phyloP scores from a whole-genome alignment of 2,329 filamentous ascomycete species.

The Penicillium glabrum region DNA sequence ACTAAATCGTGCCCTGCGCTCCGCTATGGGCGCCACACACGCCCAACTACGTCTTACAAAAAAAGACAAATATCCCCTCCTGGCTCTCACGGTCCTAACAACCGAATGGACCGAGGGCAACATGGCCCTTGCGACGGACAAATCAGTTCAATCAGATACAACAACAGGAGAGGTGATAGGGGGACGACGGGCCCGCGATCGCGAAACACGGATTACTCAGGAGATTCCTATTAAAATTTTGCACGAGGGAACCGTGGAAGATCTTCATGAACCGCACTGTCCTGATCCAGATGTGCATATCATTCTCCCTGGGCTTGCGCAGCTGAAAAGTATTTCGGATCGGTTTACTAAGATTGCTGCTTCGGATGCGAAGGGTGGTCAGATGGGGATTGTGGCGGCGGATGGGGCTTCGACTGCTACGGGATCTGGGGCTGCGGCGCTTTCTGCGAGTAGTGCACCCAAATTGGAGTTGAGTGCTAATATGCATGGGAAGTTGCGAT shows the following conservation, averaged over 20 bases:
- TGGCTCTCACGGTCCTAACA: slow-evolving; percentile 87
- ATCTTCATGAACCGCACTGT: slow-evolving; percentile 88
- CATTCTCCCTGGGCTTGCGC: slow-evolving; percentile 78
- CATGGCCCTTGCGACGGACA: slow-evolving; percentile 58
- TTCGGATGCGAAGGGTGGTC: slow-evolving; percentile 27
- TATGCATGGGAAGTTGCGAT: slow-evolving; percentile 83
- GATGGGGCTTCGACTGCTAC: not conserved
- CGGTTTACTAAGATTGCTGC: slow-evolving; percentile 84
- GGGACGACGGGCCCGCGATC: slow-evolving; percentile 62
- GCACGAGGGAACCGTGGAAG: slow-evolving; percentile 78
- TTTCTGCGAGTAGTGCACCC: slow-evolving; percentile 39
- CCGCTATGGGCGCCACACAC: slow-evolving; percentile 75
- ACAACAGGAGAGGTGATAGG: slow-evolving; percentile 30
- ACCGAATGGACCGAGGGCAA: slow-evolving; percentile 40
- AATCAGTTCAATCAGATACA: slow-evolving; percentile 16
- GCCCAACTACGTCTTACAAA: slow-evolving; percentile 89
- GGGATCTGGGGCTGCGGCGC: slow-evolving; percentile 32
- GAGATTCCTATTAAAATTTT: slow-evolving; percentile 94
- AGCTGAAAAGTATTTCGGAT: slow-evolving; percentile 91
- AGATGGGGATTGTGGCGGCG: slow-evolving; percentile 13
- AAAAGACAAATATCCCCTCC: slow-evolving; percentile 80
- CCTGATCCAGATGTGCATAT: slow-evolving; percentile 94
- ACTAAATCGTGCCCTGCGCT: slow-evolving; percentile 87
- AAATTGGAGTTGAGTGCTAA: slow-evolving; percentile 88
- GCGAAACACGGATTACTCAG: slow-evolving; percentile 90